phyloP scores from a whole-genome alignment of 129 eudicot genomes.

The Flaveria sonorensis region DNA sequence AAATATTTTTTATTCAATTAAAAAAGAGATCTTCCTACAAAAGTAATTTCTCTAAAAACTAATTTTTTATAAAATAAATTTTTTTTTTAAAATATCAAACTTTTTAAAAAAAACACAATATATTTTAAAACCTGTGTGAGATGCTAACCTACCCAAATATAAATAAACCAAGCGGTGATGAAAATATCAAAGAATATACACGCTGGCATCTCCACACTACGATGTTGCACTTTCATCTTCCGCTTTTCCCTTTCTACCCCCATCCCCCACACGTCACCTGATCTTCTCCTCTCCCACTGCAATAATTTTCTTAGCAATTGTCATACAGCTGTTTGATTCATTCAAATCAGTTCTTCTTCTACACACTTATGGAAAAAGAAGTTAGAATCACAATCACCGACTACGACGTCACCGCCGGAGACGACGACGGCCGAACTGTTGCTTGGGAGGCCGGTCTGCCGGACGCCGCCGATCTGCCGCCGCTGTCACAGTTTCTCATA shows the following conservation, averaged over 20 bases:
- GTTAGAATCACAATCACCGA: constrained; percentile 15
- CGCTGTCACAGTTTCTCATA: constrained; percentile 57
- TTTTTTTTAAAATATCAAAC: too few species aligned
- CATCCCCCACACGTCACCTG: background rate
- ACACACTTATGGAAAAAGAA: constrained; percentile 14
- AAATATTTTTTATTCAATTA: too few species aligned
- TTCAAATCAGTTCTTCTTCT: background rate
- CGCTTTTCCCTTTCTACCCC: constrained; percentile 29
- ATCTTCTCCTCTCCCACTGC: constrained; percentile 11
- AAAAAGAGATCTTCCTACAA: too few species aligned
- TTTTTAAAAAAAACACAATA: too few species aligned
- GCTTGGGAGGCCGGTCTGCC: constrained; percentile 82
- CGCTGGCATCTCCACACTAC: constrained; percentile 35
- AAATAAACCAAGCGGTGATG: background rate
- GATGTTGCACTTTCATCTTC: constrained; percentile 33
- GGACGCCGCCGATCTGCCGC: constrained; percentile 47
- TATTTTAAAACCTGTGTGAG: too few species aligned
- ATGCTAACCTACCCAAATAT: too few species aligned
- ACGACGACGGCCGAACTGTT: constrained; percentile 37
- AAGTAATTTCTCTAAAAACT: too few species aligned
- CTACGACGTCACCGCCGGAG: constrained; percentile 32
- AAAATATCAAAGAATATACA: constrained; percentile 35
- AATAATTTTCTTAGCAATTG: background rate
- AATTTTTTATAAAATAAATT: too few species aligned
- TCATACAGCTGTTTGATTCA: background rate